Base-by-base conservation (phyloP, 169 alveolate genomes). In the Perkinsus olseni region DNA sequence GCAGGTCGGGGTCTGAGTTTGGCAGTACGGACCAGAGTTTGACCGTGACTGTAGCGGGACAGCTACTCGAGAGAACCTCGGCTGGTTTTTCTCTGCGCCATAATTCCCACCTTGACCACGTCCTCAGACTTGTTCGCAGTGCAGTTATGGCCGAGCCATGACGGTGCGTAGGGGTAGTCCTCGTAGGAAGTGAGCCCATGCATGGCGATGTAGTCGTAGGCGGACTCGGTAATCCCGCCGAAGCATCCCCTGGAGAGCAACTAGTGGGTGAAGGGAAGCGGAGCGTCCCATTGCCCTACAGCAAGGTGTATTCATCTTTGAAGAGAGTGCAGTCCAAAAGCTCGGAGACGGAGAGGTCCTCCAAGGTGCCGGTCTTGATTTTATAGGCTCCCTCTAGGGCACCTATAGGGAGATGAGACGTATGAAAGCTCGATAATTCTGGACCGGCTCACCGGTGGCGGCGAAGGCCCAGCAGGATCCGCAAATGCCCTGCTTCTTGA, bases 391-490 rank as follows among this genome's bases (percentile, higher is more conserved):
- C 95, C 94, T 96, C 96, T 0, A 96, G 37, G 21, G 90, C 51
- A 10, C 96, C 95, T 3, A 95, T 92, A 21, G 97, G n/a, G n/a
- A n/a, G 91, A 4, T 96, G n/a, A n/a, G 62, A 45, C 17, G 62
- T 45, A 10, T 17, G n/a, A n/a, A n/a, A n/a, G n/a, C n/a, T n/a
- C n/a, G n/a, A n/a, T n/a, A n/a, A n/a, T n/a, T n/a, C n/a, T n/a
- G 62, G 62, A 95, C 97, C 40, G 95, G 74, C 36, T 94, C 92
- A 37, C 96, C 97, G 1, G 95, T 96, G 6, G 96, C 95, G 37
- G 96, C 92, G 93, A 96, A 95, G 0, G 97, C 97, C 97, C 96
- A 96, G 91, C 97, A 95, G 10, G 96, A 93, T 39, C 97, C 97
- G 91, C 97, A 96, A 31, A 39, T 40, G n/a, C 96, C 97, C 95